Percentiles rank a stretch among this genome's conserved stretches.
Conservation (phyloP, 1,284 basidiomycete species). For the Heliocybe sulcata region DNA sequence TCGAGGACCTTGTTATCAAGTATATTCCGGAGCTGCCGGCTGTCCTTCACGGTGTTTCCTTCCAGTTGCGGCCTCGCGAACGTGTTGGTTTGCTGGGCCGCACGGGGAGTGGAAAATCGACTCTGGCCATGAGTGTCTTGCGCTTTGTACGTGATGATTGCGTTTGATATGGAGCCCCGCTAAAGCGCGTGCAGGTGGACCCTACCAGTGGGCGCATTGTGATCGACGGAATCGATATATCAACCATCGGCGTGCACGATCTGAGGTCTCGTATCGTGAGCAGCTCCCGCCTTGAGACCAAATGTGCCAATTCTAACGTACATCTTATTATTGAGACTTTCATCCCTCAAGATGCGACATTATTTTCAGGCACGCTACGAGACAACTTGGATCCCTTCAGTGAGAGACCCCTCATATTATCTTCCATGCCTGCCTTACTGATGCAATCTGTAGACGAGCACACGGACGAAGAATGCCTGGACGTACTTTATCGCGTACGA, state of each 20-base stretch:
- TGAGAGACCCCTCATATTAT: conserved; percentile 14
- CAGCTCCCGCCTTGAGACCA: conserved; percentile 4
- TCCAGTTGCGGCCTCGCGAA: conserved; percentile 54
- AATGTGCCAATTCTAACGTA: neutral
- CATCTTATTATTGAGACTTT: conserved; percentile 45
- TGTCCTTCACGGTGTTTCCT: conserved; percentile 74
- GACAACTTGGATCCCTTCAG: conserved; percentile 87
- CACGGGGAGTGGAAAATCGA: conserved; percentile 71
- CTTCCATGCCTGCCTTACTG: conserved; percentile 8
- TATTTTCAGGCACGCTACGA: conserved; percentile 83
- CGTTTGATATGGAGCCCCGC: neutral
- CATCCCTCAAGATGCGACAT: conserved; percentile 76
- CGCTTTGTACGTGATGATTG: conserved; percentile 59
- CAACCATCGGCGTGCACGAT: conserved; percentile 81
- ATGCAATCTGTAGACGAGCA: conserved; percentile 52
- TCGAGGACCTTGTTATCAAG: conserved; percentile 73
- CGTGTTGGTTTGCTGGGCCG: conserved; percentile 70
- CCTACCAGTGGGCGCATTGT: conserved; percentile 73
- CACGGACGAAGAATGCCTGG: conserved; percentile 70
- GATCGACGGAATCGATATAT: conserved; percentile 88
- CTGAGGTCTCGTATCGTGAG: conserved; percentile 67
- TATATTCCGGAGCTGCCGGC: conserved; percentile 82
- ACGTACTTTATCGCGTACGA: conserved; percentile 59
- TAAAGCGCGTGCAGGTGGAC: conserved; percentile 46
- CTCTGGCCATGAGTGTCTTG: conserved; percentile 80